phyloP scores from a whole-genome alignment of 805 yeast genomes.

The Pichia paraexigua region DNA sequence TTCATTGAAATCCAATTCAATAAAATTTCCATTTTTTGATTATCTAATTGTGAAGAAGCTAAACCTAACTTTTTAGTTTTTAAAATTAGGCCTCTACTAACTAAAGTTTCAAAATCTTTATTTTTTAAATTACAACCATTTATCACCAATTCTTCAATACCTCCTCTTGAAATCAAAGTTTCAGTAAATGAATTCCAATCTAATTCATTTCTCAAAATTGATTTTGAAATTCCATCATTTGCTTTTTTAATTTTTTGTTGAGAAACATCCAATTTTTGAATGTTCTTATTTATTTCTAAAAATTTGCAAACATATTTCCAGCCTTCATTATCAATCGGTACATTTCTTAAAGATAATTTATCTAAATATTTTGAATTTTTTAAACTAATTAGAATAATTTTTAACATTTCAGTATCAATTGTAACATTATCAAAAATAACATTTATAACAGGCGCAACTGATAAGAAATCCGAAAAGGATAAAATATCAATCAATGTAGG shows the following conservation, averaged over 20 bases:
- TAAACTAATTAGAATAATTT: constrained; percentile 40
- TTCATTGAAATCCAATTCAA: constrained; percentile 41
- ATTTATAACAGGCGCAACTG: constrained; percentile 48
- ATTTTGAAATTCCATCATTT: constrained; percentile 30
- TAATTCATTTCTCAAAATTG: constrained; percentile 36
- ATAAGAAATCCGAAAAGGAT: constrained; percentile 49
- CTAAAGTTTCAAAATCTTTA: constrained; percentile 33
- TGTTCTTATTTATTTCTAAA: constrained; percentile 32
- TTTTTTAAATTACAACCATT: constrained; percentile 47
- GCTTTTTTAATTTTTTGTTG: constrained; percentile 43
- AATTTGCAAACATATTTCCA: constrained; percentile 47
- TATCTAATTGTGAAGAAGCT: constrained; percentile 43
- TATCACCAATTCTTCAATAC: constrained; percentile 50
- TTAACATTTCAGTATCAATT: constrained; percentile 46
- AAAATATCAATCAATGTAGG: constrained; percentile 51
- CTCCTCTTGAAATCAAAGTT: constrained; percentile 37
- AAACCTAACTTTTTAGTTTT: constrained; percentile 45
- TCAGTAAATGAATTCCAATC: constrained; percentile 45
- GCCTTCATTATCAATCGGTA: constrained; percentile 43
- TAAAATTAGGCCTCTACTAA: constrained; percentile 33
- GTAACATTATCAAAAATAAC: constrained; percentile 51
- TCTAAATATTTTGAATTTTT: constrained; percentile 37
- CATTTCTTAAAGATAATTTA: constrained; percentile 47
- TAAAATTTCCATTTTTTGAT: constrained; percentile 33
- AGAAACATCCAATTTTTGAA: constrained; percentile 47